Conservation (phyloP, 257 asterid species). For the Fraxinus excelsior region DNA sequence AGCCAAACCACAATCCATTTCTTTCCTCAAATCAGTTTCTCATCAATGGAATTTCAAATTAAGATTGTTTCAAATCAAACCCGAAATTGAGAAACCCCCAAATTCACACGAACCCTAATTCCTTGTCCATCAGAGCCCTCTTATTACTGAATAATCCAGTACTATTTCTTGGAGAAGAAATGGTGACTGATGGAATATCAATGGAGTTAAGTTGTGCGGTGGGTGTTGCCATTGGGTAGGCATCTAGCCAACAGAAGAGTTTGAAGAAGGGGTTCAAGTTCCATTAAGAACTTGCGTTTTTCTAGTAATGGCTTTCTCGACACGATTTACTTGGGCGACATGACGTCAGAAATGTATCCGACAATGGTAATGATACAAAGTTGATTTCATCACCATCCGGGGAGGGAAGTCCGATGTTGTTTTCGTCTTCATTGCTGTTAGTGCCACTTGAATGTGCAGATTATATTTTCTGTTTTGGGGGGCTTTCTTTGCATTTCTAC, state of each 20-base stretch:
- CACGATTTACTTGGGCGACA: constrained; percentile 27
- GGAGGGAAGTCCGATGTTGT: constrained; percentile 37
- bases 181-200: constrained; percentile 87
- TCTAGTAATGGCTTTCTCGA: constrained; percentile 31
- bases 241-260: constrained; percentile 85
- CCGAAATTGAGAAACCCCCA: too few species aligned
- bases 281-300: constrained; percentile 69
- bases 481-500: constrained; percentile 26
- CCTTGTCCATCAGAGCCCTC: constrained; percentile 34
- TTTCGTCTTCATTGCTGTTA: constrained; percentile 59
- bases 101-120: neutral
- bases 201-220: constrained; percentile 78
- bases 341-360: neutral
- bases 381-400: constrained; percentile 54
- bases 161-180: constrained; percentile 51
- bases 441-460: constrained; percentile 51
- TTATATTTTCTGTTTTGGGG: constrained; percentile 7
- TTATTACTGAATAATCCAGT: constrained; percentile 46
- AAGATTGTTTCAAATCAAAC: too few species aligned
- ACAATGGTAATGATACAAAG: constrained; percentile 2
- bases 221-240: constrained; percentile 97
- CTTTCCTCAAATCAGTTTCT: too few species aligned
- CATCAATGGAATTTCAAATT: too few species aligned
- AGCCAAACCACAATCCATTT: too few species aligned
- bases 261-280: constrained; percentile 85